Conservation (phyloP, 2,329 filamentous ascomycete genomes). For the Leptographium flavum region DNA sequence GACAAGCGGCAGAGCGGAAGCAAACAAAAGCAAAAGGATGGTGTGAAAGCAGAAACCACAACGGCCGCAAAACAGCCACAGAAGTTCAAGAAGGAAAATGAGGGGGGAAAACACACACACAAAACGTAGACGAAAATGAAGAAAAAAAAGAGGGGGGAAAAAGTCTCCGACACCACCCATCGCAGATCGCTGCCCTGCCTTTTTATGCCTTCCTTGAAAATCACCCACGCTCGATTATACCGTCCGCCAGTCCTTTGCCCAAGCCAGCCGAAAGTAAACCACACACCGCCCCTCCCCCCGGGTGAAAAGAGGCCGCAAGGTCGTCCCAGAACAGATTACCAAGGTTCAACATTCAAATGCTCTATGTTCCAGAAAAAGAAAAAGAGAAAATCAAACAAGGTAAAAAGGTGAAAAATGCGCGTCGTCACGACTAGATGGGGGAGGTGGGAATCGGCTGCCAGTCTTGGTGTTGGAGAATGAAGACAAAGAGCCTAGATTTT, state of each 20-base stretch:
- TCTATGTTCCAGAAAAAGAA: slow-evolving; percentile 5
- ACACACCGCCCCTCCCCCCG: slow-evolving; percentile 2
- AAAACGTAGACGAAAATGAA: slow-evolving; percentile 4
- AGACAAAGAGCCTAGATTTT: background rate
- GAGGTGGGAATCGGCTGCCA: slow-evolving; percentile 1
- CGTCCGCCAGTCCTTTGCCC: slow-evolving; percentile 10
- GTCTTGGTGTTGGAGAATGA: background rate
- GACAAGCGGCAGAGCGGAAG: background rate
- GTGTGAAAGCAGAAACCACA: background rate
- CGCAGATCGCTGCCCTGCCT: slow-evolving; percentile 8
- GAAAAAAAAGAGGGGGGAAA: slow-evolving; percentile 4
- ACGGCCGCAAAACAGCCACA: background rate
- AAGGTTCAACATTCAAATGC: slow-evolving; percentile 2
- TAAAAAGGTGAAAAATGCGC: slow-evolving; percentile 8
- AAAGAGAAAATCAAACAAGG: slow-evolving; percentile 3
- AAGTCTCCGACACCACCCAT: slow-evolving; percentile 12
- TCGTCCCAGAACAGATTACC: slow-evolving; percentile 4
- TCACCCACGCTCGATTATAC: slow-evolving; percentile 11
- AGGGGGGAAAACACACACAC: background rate
- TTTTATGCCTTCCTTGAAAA: slow-evolving; percentile 8
- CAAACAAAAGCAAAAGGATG: background rate
- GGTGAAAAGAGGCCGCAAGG: slow-evolving; percentile 1
- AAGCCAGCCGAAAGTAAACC: slow-evolving; percentile 9
- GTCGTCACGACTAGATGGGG: slow-evolving; percentile 10
- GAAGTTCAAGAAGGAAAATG: background rate